Evolutionary conservation across 2,329 filamentous ascomycete species (phyloP).

Genomic region (Botryosphaeria dothidea): DNA sequence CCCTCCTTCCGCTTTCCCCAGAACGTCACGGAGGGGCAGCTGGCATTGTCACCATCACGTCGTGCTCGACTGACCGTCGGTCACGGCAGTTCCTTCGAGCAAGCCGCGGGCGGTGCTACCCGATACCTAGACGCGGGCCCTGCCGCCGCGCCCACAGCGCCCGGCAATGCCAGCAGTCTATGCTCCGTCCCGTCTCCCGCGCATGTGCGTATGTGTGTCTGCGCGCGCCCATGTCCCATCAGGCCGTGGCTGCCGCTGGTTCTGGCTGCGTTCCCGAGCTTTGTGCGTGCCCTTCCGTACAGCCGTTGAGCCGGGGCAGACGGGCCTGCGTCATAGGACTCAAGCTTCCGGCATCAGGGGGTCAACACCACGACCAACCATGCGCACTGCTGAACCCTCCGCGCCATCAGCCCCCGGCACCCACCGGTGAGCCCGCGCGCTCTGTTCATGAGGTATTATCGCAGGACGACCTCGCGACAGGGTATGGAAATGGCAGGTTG

Average conservation of each 20-base stretch:
- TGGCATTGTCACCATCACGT: conserved; percentile 5
- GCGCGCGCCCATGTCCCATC: background rate
- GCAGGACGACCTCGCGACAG: background rate
- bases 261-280: background rate
- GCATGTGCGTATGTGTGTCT: background rate
- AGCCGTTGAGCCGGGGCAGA: background rate
- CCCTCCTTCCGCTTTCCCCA: background rate
- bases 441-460: conserved; percentile 9
- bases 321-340: background rate
- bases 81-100: background rate
- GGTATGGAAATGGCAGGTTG: background rate
- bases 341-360: background rate
- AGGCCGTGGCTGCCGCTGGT: background rate
- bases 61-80: background rate
- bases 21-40: background rate
- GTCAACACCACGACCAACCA: background rate
- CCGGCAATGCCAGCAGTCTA: background rate
- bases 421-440: background rate
- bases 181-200: background rate
- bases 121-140: background rate
- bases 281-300: background rate
- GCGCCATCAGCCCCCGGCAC: no score
- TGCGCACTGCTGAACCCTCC: background rate
- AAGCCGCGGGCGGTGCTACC: background rate
- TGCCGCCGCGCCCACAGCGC: background rate